Evolutionary conservation across 2,329 filamentous ascomycete species (phyloP), one percentile per base, ranked within the genome.

Genomic region (Bipolaris bicolor): DNA sequence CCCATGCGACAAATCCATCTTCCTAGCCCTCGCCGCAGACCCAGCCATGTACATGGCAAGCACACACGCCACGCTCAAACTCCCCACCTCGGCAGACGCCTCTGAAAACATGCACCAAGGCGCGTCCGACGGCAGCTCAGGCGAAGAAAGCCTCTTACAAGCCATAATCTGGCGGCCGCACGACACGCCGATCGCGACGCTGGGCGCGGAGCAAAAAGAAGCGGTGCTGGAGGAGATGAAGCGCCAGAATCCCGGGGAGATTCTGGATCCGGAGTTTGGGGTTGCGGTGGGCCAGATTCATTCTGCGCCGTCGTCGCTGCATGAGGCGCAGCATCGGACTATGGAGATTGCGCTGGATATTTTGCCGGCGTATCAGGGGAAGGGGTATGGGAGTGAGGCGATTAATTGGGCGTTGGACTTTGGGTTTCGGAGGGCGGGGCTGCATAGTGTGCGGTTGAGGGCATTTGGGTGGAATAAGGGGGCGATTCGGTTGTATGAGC

Each of bases 401-500:
- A 43, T 43, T 10, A 26, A 43, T 3, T 43, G 40, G 40, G 40
- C 40, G 22, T 11, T 43, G 20, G 40, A 43, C 15, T 43, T 43
- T 24, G 40, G 40, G 6, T 43, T 43, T 15, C 15, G 22, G 13
- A 22, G 40, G 13, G 40, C 40, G 22, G 40, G 40, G 1, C 10
- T 43, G 40, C 40, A 43, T 43, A 43, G 22, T 43, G n/a, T 43
- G 3, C 13, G 40, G 40, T n/a, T 43, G 20, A 43, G 22, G 40
- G 22, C 40, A 7, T 43, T 43, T 26, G 75, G 64, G 7, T 83
- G 75, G 50, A 84, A 83, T 46, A 65, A 70, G 33, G 73, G 79
- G 0, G 81, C 79, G 0, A 44, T 73, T 9, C 68, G 73, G 16
- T 50, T 84, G 64, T 83, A 83, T 59, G 67, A 78, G 62, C 71